A percentile compares a stretch with the other conserved stretches of the same genome.
phyloP scores from a whole-genome alignment of 441 rosid genomes.

The Iberis amara region DNA sequence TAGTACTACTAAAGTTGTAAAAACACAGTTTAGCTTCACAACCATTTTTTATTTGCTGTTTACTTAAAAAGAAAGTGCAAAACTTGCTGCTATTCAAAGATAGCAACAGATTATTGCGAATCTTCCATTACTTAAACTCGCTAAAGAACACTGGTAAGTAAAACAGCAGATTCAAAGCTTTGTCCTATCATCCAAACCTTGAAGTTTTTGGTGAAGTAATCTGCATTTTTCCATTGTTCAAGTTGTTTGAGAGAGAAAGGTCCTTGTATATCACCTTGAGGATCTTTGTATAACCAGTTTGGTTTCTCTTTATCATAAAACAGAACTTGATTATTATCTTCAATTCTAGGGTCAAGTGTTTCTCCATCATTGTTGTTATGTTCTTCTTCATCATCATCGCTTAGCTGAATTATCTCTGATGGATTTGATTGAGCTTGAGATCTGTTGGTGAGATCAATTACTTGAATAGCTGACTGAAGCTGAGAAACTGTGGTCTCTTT shows the following conservation, averaged over 20 bases:
- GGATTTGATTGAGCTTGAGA: slow-evolving; percentile 13
- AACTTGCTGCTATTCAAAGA: no score
- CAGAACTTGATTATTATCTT: no score
- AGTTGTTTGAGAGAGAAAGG: slow-evolving; percentile 48
- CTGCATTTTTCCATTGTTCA: slow-evolving; percentile 49
- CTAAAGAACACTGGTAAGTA: no score
- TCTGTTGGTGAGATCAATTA: neutral
- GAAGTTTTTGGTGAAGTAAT: slow-evolving; percentile 47
- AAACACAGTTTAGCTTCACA: no score
- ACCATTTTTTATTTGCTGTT: no score
- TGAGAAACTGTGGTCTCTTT: neutral
- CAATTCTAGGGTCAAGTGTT: no score
- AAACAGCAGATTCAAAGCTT: slow-evolving; percentile 33
- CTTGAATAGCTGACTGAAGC: no score
- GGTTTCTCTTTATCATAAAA: slow-evolving; percentile 27
- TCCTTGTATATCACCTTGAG: slow-evolving; percentile 50
- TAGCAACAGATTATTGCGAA: no score
- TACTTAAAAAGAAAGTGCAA: no score
- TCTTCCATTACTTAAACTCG: no score
- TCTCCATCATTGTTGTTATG: neutral
- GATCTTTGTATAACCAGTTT: slow-evolving; percentile 57
- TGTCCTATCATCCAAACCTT: slow-evolving; percentile 66
- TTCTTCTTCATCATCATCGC: slow-evolving; percentile 32
- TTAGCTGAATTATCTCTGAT: slow-evolving; percentile 46
- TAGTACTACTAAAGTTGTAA: no score